These are phyloP conservation scores for Botrytis porri DNA, from an alignment of 2,329 filamentous ascomycete species.

Conservation along the genomic window DNA sequence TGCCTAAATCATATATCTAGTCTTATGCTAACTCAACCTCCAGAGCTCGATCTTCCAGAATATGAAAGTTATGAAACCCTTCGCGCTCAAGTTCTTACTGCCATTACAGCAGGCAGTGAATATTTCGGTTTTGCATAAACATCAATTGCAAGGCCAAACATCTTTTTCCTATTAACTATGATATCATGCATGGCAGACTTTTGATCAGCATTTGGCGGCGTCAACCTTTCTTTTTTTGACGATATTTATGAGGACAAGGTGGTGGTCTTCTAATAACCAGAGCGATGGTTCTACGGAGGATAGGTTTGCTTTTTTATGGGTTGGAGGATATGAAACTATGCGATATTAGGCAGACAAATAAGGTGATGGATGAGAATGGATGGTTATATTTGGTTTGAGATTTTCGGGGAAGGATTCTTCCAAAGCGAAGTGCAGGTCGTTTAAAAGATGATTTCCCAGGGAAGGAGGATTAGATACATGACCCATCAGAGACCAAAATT, in stretches of 20 bases:
- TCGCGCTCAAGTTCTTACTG: slow-evolving; percentile 83
- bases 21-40: slow-evolving; percentile 27
- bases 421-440: slow-evolving; percentile 41
- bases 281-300: slow-evolving; percentile 1
- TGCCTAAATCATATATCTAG: slow-evolving; percentile 12
- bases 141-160: slow-evolving; percentile 15
- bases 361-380: not conserved
- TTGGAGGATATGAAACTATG: slow-evolving; percentile 2
- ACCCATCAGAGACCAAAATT: not conserved
- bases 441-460: slow-evolving; percentile 9
- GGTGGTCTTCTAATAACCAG: slow-evolving; percentile 18
- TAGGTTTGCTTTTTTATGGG: slow-evolving; percentile 14
- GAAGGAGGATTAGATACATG: slow-evolving; percentile 11
- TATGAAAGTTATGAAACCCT: slow-evolving; percentile 95
- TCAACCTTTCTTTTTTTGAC: slow-evolving; percentile 25
- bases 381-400: slow-evolving; percentile 9
- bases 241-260: slow-evolving; percentile 29
- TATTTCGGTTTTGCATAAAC: slow-evolving; percentile 92
- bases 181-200: slow-evolving; percentile 34
- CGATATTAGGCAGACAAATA: slow-evolving; percentile 1
- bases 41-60: slow-evolving; percentile 96
- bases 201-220: slow-evolving; percentile 39
- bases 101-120: slow-evolving; percentile 96
- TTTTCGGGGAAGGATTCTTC: slow-evolving; percentile 11
- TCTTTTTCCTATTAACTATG: slow-evolving; percentile 28